Conservation (phyloP, 257 asterid species). For the Solanum dulcamara region DNA sequence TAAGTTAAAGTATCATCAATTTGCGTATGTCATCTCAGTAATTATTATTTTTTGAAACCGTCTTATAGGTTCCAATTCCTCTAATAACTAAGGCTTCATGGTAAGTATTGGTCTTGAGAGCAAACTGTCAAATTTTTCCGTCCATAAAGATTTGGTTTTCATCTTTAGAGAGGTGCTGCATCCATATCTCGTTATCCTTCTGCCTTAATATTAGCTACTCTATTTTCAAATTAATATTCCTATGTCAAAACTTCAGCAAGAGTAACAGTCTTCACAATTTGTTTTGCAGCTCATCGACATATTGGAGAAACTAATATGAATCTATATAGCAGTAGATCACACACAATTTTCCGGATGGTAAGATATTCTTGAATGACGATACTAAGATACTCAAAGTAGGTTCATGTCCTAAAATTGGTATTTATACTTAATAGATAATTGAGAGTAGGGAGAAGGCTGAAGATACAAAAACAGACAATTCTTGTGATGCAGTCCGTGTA, state of each 20-base stretch:
- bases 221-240: background rate
- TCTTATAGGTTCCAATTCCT: background rate
- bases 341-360: conserved; percentile 98
- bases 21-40: background rate
- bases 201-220: background rate
- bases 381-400: background rate
- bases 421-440: conserved; percentile 40
- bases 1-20: conserved; percentile 20
- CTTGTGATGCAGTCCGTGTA: conserved; percentile 99
- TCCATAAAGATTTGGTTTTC: background rate
- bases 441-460: conserved; percentile 88
- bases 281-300: conserved; percentile 80
- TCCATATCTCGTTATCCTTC: background rate
- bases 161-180: background rate
- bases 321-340: conserved; percentile 87
- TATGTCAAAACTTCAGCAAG: background rate
- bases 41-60: background rate
- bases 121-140: background rate
- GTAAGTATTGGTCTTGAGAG: background rate
- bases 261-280: background rate
- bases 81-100: background rate
- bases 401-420: conserved; percentile 1
- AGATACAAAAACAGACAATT: conserved; percentile 37
- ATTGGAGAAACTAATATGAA: conserved; percentile 99
- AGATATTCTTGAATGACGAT: conserved; percentile 7